These are phyloP conservation scores for Suaeda aralocaspica DNA, from an alignment of 148 eudicot species.

Conservation along the genomic window DNA sequence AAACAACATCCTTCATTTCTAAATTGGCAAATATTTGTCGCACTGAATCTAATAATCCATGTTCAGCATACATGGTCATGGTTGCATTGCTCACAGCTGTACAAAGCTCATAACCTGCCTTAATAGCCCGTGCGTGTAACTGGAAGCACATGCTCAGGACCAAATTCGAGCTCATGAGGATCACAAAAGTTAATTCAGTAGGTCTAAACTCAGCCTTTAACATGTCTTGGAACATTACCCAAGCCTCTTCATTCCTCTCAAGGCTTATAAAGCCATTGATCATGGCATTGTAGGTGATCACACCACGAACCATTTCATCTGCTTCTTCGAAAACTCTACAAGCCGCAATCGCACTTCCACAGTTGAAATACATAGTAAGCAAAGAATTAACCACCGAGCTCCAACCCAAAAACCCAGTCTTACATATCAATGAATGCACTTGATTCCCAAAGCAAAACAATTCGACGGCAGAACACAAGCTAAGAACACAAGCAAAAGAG, in stretches of 20 bases:
- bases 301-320: conserved; percentile 32
- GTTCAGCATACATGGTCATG: conserved; percentile 61
- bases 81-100: conserved; percentile 69
- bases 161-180: conserved; percentile 57
- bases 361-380: conserved; percentile 62
- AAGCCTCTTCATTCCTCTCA: conserved; percentile 50
- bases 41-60: conserved; percentile 40
- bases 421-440: conserved; percentile 53
- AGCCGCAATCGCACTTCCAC: conserved; percentile 41
- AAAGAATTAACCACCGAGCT: conserved; percentile 59
- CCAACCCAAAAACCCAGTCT: conserved; percentile 46
- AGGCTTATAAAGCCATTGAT: conserved; percentile 55
- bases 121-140: conserved; percentile 55
- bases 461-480: conserved; percentile 41
- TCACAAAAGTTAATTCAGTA: conserved; percentile 67
- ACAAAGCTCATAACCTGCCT: conserved; percentile 50
- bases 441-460: conserved; percentile 48
- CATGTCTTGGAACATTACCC: conserved; percentile 54
- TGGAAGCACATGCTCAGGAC: conserved; percentile 34
- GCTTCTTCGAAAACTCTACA: conserved; percentile 50
- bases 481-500: conserved; percentile 66
- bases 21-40: conserved; percentile 38
- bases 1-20: conserved; percentile 55
- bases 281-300: conserved; percentile 74
- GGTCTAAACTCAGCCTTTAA: conserved; percentile 40